Percentiles rank a stretch among this genome's conserved stretches.
These are phyloP conservation scores for Lagenaria siceraria DNA, from an alignment of 306 rosid species.

Conservation along the genomic window DNA sequence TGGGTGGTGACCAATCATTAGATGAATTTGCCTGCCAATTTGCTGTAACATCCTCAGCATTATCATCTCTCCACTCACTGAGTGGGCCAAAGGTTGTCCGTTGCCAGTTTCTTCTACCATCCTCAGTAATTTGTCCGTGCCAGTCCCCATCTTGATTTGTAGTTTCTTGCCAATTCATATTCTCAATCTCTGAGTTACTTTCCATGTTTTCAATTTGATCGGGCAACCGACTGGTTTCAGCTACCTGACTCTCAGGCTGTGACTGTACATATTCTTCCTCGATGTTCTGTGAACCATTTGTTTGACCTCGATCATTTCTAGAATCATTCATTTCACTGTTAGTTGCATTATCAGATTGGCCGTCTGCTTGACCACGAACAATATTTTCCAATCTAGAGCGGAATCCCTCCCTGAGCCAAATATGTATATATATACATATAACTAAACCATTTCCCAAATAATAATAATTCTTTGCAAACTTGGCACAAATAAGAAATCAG, in stretches of 20 bases:
- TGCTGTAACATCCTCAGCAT: conserved; percentile 21
- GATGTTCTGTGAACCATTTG: conserved; percentile 33
- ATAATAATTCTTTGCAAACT: neutral
- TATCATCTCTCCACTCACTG: conserved; percentile 52
- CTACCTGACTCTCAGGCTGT: conserved; percentile 41
- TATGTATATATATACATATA: conserved; percentile 8
- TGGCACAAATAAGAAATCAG: neutral
- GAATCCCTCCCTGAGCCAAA: conserved; percentile 70
- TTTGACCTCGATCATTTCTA: conserved; percentile 40
- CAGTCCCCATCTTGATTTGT: conserved; percentile 40
- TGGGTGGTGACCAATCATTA: conserved; percentile 58
- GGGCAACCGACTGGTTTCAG: conserved; percentile 35
- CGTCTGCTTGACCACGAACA: conserved; percentile 74
- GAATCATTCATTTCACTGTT: conserved; percentile 46
- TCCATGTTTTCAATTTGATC: conserved; percentile 41
- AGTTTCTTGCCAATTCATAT: conserved; percentile 56
- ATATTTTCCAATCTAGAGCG: conserved; percentile 80
- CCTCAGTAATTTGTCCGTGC: conserved; percentile 58
- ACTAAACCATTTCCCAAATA: neutral
- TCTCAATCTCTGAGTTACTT: conserved; percentile 34
- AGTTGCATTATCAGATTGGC: conserved; percentile 51
- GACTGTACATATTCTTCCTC: conserved; percentile 48
- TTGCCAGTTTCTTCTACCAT: conserved; percentile 59
- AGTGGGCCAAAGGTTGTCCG: conserved; percentile 43
- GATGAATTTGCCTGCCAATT: conserved; percentile 40